Evolutionary conservation across 106 monocot genomes (phyloP).

Genomic region (Gastrodia elata): DNA sequence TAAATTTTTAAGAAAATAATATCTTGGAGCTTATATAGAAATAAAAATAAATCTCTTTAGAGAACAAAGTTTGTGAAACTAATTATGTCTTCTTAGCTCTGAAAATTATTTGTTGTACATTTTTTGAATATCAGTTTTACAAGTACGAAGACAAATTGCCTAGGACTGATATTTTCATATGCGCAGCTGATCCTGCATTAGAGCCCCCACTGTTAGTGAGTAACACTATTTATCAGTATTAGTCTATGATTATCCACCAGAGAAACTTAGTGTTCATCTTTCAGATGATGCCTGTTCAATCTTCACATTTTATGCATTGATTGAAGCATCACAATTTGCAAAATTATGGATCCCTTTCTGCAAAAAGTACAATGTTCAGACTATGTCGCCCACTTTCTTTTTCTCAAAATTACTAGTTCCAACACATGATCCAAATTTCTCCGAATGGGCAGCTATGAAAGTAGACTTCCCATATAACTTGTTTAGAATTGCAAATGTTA

Average conservation of each 20-base stretch:
- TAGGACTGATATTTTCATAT: slow-evolving; percentile 56
- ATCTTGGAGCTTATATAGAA: too few species aligned
- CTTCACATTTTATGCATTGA: slow-evolving; percentile 70
- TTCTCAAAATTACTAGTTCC: slow-evolving; percentile 16
- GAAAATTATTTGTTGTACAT: neutral
- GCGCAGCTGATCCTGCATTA: slow-evolving; percentile 60
- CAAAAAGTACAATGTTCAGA: slow-evolving; percentile 50
- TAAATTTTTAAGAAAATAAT: too few species aligned
- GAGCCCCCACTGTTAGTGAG: slow-evolving; percentile 66
- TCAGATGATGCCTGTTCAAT: slow-evolving; percentile 71
- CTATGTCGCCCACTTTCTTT: slow-evolving; percentile 48
- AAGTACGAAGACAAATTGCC: slow-evolving; percentile 41
- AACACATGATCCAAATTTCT: neutral
- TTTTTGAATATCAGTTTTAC: neutral
- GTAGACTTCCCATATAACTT: slow-evolving; percentile 3
- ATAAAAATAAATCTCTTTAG: too few species aligned
- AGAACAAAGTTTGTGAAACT: too few species aligned
- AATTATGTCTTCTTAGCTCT: too few species aligned
- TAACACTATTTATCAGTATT: slow-evolving; percentile 69
- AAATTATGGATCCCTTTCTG: slow-evolving; percentile 72
- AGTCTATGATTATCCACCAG: slow-evolving; percentile 58
- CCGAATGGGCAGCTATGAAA: slow-evolving; percentile 31
- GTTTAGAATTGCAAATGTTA: neutral
- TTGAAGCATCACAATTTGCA: slow-evolving; percentile 60
- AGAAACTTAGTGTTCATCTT: slow-evolving; percentile 61